phyloP scores from a whole-genome alignment of 352 stramenopile genomes.

The Phytophthora ramorum region DNA sequence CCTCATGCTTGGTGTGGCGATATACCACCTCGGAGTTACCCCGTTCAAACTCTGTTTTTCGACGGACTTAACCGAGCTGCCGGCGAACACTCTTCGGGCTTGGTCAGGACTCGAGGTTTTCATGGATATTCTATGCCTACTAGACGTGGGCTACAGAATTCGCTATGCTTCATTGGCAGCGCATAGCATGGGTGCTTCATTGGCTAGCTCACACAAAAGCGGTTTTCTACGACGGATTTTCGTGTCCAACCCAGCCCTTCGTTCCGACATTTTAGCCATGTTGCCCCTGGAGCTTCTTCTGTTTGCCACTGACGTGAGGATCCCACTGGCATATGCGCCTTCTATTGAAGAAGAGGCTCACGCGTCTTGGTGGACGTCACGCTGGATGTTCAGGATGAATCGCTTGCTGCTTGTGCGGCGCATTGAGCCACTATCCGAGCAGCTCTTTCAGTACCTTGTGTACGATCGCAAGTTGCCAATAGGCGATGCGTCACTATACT shows the following conservation, averaged over 20 bases:
- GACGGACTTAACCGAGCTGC: conserved; percentile 46
- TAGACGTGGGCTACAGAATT: conserved; percentile 55
- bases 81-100: conserved; percentile 17
- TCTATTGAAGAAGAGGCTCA: conserved; percentile 2
- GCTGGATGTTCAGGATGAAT: conserved; percentile 65
- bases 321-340: conserved; percentile 7
- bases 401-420: conserved; percentile 51
- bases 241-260: conserved; percentile 43
- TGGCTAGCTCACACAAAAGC: conserved; percentile 5
- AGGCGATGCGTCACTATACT: conserved; percentile 51
- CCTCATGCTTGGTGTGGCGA: conserved; percentile 46
- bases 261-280: conserved; percentile 50
- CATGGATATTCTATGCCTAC: conserved; percentile 52
- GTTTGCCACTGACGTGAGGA: conserved; percentile 21
- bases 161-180: conserved; percentile 40
- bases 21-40: conserved; percentile 54
- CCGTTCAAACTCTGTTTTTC: conserved; percentile 71
- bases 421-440: conserved; percentile 49
- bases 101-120: conserved; percentile 66
- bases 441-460: conserved; percentile 64
- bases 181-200: conserved; percentile 21
- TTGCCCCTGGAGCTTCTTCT: conserved; percentile 60
- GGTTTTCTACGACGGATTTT: conserved; percentile 18
- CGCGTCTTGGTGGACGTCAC: conserved; percentile 41
- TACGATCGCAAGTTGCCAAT: conserved; percentile 63